These are phyloP conservation scores for Epichloe typhina DNA, from an alignment of 2,329 filamentous ascomycete genomes.

Conservation along the genomic window DNA sequence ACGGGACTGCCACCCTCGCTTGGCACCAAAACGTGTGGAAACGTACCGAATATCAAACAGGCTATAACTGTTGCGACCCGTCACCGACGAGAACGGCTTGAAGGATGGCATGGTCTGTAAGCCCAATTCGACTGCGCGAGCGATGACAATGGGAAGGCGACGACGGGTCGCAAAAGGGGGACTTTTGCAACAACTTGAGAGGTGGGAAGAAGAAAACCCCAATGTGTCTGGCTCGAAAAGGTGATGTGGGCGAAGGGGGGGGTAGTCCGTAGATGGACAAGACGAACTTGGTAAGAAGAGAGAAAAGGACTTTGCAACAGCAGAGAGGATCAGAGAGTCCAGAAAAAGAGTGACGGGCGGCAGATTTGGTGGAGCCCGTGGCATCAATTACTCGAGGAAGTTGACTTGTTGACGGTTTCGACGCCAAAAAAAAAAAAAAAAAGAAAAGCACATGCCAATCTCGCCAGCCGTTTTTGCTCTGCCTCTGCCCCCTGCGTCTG, in stretches of 20 bases:
- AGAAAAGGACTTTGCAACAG: not conserved
- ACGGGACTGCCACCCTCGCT: not conserved
- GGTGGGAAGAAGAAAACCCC: not conserved
- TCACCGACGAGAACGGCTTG: conserved; percentile 40
- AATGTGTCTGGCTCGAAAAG: not conserved
- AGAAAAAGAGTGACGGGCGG: not conserved
- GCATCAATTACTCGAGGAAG: conserved; percentile 1
- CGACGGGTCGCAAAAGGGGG: not conserved
- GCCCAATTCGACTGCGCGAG: not conserved
- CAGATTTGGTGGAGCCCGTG: conserved; percentile 4
- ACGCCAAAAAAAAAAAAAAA: not conserved
- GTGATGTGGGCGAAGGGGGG: not conserved
- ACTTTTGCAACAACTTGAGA: not conserved
- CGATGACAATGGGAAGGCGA: not conserved
- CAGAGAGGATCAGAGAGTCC: not conserved
- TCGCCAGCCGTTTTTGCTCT: not conserved
- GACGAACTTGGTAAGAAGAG: not conserved
- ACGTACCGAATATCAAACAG: conserved; percentile 47
- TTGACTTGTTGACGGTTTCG: conserved; percentile 1
- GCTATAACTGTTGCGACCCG: conserved; percentile 36
- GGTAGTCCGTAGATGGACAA: no score
- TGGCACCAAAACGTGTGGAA: not conserved
- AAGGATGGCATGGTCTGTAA: conserved; percentile 37
- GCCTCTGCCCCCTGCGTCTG: not conserved
- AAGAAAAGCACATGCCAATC: conserved; percentile 2